Evolutionary conservation across 2,329 filamentous ascomycete species (phyloP), one percentile per base, ranked within the genome.

Genomic region (Fusarium circinatum): DNA sequence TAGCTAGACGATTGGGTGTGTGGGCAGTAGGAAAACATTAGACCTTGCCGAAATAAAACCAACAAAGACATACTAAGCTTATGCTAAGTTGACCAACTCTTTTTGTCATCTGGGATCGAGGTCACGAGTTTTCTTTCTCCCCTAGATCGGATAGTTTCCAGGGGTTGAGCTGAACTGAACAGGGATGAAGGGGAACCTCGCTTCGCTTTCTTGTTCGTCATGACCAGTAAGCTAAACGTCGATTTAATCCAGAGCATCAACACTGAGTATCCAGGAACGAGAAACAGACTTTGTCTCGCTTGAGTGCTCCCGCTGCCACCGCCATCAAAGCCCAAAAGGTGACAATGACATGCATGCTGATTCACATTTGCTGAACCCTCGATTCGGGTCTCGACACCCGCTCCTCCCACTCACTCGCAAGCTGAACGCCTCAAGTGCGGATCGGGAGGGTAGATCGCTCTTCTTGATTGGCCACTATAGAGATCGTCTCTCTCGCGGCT

Each of bases 291-390:
- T 39, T 65, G 44, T 26, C 30, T 55, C n/a, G 30, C 32, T 11
- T n/a, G 44, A 34, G 32, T 32, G 32, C 14, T 68, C 58, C 55
- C 58, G 68, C 59, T 69, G 52, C 51, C 71, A 51, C 61, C 48
- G n/a, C 20, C 68, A 28, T 44, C 38, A 30, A 24, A 13, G 15
- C 2, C 6, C n/a, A 28, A 42, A 30, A 30, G 44, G 51, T 72
- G 71, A 59, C 71, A 74, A 51, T 72, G 71, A 59, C 71, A 74
- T 74, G 20, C 52, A 59, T 41, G 17, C 41, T 39, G 32, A 20
- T 48, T 42, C 41, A 63, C 57, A 71, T 68, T 73, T 74, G 66
- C 36, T 10, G 13, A 10, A 13, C 61, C 28, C 32, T 30, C 30
- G 18, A 20, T 48, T 39, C 8, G 48, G 36, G 28, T 47, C 56